Conservation (phyloP, 345 rosid genomes). For the Pugionium dolabratum region DNA sequence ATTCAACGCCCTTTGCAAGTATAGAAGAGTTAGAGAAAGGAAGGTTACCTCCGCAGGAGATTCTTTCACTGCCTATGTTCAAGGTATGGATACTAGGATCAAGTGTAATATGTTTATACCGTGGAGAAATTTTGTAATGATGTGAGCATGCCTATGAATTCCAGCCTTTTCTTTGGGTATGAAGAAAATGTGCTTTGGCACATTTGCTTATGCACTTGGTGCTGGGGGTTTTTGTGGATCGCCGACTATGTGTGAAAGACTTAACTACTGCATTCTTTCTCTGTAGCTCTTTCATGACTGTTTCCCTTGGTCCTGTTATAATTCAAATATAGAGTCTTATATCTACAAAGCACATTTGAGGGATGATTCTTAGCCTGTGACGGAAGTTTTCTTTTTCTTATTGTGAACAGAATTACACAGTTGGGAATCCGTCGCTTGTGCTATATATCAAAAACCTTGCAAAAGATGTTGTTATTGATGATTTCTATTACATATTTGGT, state of each 20-base stretch:
- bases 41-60: slow-evolving; percentile 83
- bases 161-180: slow-evolving; percentile 14
- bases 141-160: slow-evolving; percentile 19
- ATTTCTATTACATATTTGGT: slow-evolving; percentile 85
- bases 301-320: background rate
- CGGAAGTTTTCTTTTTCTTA: slow-evolving; percentile 1
- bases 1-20: slow-evolving; percentile 47
- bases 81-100: slow-evolving; percentile 54
- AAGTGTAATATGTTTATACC: slow-evolving; percentile 5
- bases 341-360: background rate
- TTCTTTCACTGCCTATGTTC: slow-evolving; percentile 84
- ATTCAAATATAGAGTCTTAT: slow-evolving; percentile 9
- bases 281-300: slow-evolving; percentile 17
- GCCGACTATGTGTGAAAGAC: too few relatives aligned
- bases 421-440: slow-evolving; percentile 81
- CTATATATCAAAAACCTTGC: slow-evolving; percentile 88
- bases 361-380: background rate
- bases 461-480: slow-evolving; percentile 75
- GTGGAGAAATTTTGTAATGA: slow-evolving; percentile 18
- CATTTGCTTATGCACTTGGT: slow-evolving; percentile 11
- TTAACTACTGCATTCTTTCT: slow-evolving; percentile 5
- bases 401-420: slow-evolving; percentile 73
- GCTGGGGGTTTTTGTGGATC: background rate
- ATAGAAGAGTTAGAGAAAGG: slow-evolving; percentile 69
- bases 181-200: background rate